These are phyloP conservation scores for Mucor irregularis DNA, from an alignment of 371 early-diverging fungal genomes.

Conservation along the genomic window DNA sequence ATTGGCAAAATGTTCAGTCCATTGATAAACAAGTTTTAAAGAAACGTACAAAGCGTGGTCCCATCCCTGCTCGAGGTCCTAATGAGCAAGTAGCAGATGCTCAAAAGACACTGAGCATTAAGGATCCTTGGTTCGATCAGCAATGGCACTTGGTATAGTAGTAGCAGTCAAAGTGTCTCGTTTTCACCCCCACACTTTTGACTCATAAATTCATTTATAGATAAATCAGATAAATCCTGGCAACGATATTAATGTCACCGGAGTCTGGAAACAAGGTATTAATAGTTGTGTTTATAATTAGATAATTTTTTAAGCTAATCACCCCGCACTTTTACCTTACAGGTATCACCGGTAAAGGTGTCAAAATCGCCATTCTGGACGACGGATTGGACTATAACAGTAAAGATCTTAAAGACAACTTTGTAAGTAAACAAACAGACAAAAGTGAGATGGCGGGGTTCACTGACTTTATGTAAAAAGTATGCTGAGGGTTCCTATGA, in stretches of 20 bases:
- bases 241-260: slow-evolving; percentile 92
- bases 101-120: slow-evolving; percentile 40
- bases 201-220: slow-evolving; percentile 32
- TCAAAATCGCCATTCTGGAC: slow-evolving; percentile 89
- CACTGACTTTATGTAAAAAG: slow-evolving; percentile 32
- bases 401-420: slow-evolving; percentile 84
- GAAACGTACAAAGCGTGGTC: slow-evolving; percentile 34
- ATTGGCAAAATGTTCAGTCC: slow-evolving; percentile 21
- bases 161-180: too few relatives aligned
- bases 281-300: too few relatives aligned
- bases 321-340: slow-evolving; percentile 3
- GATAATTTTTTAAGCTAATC: too few relatives aligned
- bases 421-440: slow-evolving; percentile 59
- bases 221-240: slow-evolving; percentile 66
- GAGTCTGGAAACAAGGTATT: slow-evolving; percentile 85
- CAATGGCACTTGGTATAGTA: slow-evolving; percentile 84
- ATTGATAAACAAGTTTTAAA: slow-evolving; percentile 38
- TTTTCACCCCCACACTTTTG: background rate
- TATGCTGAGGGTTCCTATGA: slow-evolving; percentile 89
- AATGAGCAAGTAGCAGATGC: slow-evolving; percentile 14
- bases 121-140: slow-evolving; percentile 77
- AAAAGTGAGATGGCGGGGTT: background rate
- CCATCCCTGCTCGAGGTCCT: slow-evolving; percentile 24
- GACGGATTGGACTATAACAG: slow-evolving; percentile 91
- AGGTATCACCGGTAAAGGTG: slow-evolving; percentile 85